Percentiles rank a stretch among this genome's conserved stretches.
Evolutionary conservation across 2,329 filamentous ascomycete genomes (phyloP).

Genomic region (Remersonia thermophila): DNA sequence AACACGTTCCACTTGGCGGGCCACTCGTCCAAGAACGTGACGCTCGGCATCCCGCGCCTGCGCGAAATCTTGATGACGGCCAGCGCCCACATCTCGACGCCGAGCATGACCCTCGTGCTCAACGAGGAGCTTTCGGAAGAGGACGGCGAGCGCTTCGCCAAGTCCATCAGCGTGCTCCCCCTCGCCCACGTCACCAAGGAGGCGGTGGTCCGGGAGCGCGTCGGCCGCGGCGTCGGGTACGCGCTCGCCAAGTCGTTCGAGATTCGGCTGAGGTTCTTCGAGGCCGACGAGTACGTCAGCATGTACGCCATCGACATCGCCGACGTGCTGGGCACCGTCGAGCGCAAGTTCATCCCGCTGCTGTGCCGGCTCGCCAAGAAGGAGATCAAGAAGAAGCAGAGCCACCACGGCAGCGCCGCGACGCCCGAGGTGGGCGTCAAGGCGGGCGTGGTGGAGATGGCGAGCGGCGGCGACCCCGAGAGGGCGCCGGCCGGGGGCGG

Average conservation of each 20-base stretch:
- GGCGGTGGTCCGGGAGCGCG: constrained; percentile 65
- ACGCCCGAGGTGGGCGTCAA: constrained; percentile 59
- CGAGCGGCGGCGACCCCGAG: constrained; percentile 23
- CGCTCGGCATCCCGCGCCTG: constrained; percentile 90
- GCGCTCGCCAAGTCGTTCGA: constrained; percentile 73
- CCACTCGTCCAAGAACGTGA: constrained; percentile 97
- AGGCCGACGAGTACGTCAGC: constrained; percentile 65
- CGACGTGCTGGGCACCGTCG: constrained; percentile 71
- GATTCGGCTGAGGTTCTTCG: constrained; percentile 73
- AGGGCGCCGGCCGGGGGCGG: constrained; percentile 34
- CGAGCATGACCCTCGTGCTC: constrained; percentile 74
- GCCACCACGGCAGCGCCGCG: constrained; percentile 47
- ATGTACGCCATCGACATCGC: constrained; percentile 72
- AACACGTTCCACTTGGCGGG: constrained; percentile 99
- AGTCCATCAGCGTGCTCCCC: constrained; percentile 78
- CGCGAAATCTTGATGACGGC: constrained; percentile 98
- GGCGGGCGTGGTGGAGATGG: constrained; percentile 41
- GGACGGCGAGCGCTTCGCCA: constrained; percentile 70
- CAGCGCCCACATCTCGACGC: constrained; percentile 76
- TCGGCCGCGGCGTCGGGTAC: constrained; percentile 57
- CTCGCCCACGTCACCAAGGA: constrained; percentile 75
- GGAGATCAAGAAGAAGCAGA: constrained; percentile 73
- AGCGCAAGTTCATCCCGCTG: constrained; percentile 62
- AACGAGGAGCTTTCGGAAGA: constrained; percentile 57
- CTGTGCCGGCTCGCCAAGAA: constrained; percentile 59